Base-by-base conservation (phyloP, 345 rosid species). In the Gossypium sturtianum region DNA sequence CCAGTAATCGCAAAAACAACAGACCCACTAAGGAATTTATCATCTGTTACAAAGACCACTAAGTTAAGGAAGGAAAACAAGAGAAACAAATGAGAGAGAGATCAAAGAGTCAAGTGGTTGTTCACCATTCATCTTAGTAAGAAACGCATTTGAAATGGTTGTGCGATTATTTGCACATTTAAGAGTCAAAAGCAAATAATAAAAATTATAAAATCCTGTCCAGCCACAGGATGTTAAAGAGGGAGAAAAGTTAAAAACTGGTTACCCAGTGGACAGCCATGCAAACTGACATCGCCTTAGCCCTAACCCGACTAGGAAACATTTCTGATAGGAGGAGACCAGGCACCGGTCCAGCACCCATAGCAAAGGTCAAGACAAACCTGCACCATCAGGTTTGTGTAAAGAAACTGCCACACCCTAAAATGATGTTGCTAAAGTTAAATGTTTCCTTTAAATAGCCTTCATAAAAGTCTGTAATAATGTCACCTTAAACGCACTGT, bases 331-430 rank as follows among this genome's bases (percentile, higher is more conserved):
- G 84, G 62, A 92, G 95, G 66, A 92, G 88, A 77, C 93, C 80
- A 52, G 97, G 97, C 72, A 94, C 97, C 53, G 97, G 97, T 79
- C 97, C 98, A 71, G 93, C 97, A 81, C 97, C 97, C 16, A 90
- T 84, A 47, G 97, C 81, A 85, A 88, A 94, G 56, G 88, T 77
- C 74, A 89, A 80, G 77, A 92, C 98, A 83, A 89, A 83, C 90
- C 98, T 94, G 93, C 87, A 44, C 25, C 48, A 57, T 56, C 12
- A 67, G 15, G 49, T 59, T 20, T 12, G 48, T 49, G 69, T 59
- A 59, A 51, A 60, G 66, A 67, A 75, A 47, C 48, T 19, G 29
- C 25, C 60, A 71, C 47, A 34, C 45, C n/a, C 70, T 25, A 25
- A 22, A 70, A 73, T 13, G 25, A 48, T n/a, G 34, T 45, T 73